These are phyloP conservation scores for Annulohypoxylon stygium DNA, from an alignment of 495 filamentous ascomycete species.

Conservation along the genomic window DNA sequence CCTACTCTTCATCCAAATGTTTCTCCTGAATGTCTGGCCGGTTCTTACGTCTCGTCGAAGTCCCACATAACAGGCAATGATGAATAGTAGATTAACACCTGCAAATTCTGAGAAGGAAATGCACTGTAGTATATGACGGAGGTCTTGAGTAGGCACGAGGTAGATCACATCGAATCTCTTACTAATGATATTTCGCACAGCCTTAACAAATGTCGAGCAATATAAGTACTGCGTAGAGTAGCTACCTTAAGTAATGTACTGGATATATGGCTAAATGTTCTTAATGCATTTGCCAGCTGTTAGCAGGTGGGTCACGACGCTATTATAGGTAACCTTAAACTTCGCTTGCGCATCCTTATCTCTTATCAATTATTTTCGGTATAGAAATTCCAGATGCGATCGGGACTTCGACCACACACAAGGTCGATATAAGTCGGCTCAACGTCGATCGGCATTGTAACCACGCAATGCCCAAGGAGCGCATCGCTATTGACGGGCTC, in stretches of 20 bases:
- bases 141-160: too few relatives aligned
- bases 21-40: background rate
- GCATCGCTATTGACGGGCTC: constrained; percentile 70
- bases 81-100: background rate
- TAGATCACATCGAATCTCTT: too few relatives aligned
- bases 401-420: background rate
- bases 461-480: constrained; percentile 59
- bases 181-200: too few relatives aligned
- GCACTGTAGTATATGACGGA: too few relatives aligned
- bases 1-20: background rate
- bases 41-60: background rate
- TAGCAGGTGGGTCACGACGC: background rate
- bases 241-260: too few relatives aligned
- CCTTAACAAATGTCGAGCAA: too few relatives aligned
- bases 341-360: background rate
- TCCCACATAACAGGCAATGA: background rate
- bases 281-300: background rate
- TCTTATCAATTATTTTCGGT: background rate
- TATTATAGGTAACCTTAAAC: too few relatives aligned
- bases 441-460: constrained; percentile 11
- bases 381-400: background rate
- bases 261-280: background rate
- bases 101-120: background rate
- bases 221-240: too few relatives aligned
- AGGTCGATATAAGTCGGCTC: background rate